These are phyloP conservation scores for Osmanthus fragrans DNA, from an alignment of 257 asterid genomes.

Conservation along the genomic window DNA sequence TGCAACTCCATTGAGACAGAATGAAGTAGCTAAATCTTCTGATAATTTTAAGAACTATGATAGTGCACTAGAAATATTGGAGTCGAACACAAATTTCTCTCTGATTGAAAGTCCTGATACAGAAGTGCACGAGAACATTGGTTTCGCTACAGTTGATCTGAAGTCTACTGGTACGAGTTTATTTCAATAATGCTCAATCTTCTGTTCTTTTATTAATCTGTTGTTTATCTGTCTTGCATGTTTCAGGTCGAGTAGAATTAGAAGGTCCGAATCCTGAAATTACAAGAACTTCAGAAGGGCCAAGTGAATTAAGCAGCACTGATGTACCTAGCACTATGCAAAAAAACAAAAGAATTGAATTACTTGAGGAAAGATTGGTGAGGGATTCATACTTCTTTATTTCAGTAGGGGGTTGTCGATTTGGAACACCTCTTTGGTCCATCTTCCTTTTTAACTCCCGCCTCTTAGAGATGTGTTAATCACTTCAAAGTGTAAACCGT, in stretches of 20 bases:
- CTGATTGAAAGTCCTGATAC: slow-evolving; percentile 20
- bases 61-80: slow-evolving; percentile 1
- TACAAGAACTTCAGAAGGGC: slow-evolving; percentile 19
- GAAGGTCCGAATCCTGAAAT: slow-evolving; percentile 17
- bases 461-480: background rate
- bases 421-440: background rate
- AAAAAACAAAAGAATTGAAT: slow-evolving; percentile 16
- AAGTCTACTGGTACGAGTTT: slow-evolving; percentile 36
- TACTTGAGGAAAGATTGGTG: slow-evolving; percentile 36
- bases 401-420: background rate
- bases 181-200: slow-evolving; percentile 3
- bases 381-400: slow-evolving; percentile 17
- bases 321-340: slow-evolving; percentile 9
- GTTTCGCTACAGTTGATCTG: slow-evolving; percentile 14
- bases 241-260: slow-evolving; percentile 38
- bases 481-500: background rate
- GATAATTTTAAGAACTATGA: slow-evolving; percentile 20
- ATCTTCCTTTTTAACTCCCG: background rate
- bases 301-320: slow-evolving; percentile 20
- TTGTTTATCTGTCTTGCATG: slow-evolving; percentile 8
- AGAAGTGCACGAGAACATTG: slow-evolving; percentile 5
- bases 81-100: slow-evolving; percentile 11
- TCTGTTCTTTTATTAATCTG: slow-evolving; percentile 1
- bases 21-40: slow-evolving; percentile 20
- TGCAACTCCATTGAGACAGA: slow-evolving; percentile 27